phyloP scores from a whole-genome alignment of 805 yeast species.

The Cyberlindnera xishuangbannaensis region DNA sequence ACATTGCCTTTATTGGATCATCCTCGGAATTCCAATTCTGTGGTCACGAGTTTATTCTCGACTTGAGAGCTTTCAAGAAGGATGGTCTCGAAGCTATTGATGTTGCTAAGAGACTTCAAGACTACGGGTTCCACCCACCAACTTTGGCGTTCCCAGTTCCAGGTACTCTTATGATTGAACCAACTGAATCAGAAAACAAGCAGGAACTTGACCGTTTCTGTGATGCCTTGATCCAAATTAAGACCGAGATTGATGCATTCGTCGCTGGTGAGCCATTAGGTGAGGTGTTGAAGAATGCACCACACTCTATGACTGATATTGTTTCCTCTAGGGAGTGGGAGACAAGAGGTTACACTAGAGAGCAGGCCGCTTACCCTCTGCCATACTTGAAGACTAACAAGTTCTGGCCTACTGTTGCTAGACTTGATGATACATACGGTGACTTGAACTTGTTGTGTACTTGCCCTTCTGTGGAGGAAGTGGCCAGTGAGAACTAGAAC shows the following conservation, averaged over 20 bases:
- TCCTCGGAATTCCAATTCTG: constrained; percentile 59
- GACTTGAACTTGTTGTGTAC: constrained; percentile 91
- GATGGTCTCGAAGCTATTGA: constrained; percentile 90
- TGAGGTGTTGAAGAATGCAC: constrained; percentile 76
- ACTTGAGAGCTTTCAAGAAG: constrained; percentile 76
- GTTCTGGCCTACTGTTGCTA: constrained; percentile 93
- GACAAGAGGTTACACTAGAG: constrained; percentile 82
- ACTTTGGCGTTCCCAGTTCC: constrained; percentile 99
- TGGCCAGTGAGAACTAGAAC: constrained; percentile 35
- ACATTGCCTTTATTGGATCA: constrained; percentile 68
- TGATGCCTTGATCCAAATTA: constrained; percentile 78
- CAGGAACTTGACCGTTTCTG: constrained; percentile 88
- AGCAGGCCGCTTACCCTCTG: constrained; percentile 89
- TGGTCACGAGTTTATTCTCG: constrained; percentile 95
- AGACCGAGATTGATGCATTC: constrained; percentile 72
- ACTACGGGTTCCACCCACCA: constrained; percentile 98
- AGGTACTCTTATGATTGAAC: constrained; percentile 96
- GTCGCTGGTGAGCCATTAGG: constrained; percentile 64
- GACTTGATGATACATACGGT: constrained; percentile 93
- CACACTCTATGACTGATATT: constrained; percentile 82
- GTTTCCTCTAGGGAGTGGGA: constrained; percentile 69
- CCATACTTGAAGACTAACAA: constrained; percentile 67
- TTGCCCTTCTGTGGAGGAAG: constrained; percentile 81
- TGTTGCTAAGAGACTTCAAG: constrained; percentile 94
- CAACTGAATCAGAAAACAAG: constrained; percentile 90